Evolutionary conservation across 2,329 filamentous ascomycete species (phyloP), one percentile per base, ranked within the genome.

Genomic region (Pseudohalonectria lignicola): DNA sequence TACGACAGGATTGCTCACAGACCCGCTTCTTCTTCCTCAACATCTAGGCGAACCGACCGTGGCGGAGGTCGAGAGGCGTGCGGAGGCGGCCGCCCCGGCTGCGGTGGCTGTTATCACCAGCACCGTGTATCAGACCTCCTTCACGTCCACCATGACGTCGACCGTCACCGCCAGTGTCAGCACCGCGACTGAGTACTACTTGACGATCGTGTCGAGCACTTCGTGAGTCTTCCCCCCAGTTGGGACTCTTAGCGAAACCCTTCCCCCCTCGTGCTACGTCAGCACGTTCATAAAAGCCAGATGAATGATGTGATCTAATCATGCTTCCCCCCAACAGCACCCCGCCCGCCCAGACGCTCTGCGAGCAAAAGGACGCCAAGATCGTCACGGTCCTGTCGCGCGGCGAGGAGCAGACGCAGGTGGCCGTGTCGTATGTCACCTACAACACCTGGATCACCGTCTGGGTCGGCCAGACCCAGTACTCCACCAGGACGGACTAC

Each of bases 291-390:
- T 49, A 39, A 46, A 42, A 20, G 16, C 18, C 23, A 9, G 4
- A 9, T 15, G 8, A 21, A 18, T 16, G 11, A 19, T 7, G 19
- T 10, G 15, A 10, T 21, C 42, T 44, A 34, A 45, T 36, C 15
- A 40, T 20, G 12, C 23, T 4, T 30, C 16, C 5, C 16, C 12
- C n/a, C 21, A 33, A 19, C 9, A 50, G 47, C 17, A 45, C 41
- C 3, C 45, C 46, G 1, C 43, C 46, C 4, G 41, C 44, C n/a
- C 48, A 49, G 36, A 49, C 48, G 3, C 43, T 49, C 4, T 51
- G 47, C 39, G 37, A 46, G 16, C 38, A 41, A 28, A 34, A 39
- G 11, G 37, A 43, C 9, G 32, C 39, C 18, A 39, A 43, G 11
- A 45, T 44, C 13, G 17, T 46, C 11, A 50, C 48, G 4, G 39